phyloP scores from a whole-genome alignment of 768 basidiomycete species.

The Rubroboletus satanas region DNA sequence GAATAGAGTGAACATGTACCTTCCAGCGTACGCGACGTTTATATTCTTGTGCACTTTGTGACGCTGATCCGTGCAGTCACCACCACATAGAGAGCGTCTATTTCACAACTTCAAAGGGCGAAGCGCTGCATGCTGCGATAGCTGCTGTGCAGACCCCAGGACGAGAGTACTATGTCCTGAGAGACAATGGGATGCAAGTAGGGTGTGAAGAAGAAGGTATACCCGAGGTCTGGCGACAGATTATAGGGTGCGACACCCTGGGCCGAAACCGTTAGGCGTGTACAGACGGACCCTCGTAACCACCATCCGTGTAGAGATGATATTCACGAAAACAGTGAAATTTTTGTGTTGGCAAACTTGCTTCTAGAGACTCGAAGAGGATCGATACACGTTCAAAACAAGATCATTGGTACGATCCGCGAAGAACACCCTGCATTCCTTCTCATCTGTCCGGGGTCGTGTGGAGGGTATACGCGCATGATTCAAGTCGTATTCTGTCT shows the following conservation, averaged over 20 bases:
- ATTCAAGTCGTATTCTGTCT: no score
- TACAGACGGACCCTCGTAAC: no score
- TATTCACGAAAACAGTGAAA: no score
- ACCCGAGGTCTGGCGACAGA: constrained; percentile 53
- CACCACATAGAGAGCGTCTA: constrained; percentile 77
- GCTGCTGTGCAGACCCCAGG: constrained; percentile 68
- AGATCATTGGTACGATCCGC: background rate
- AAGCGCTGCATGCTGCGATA: constrained; percentile 54
- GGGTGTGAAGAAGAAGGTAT: constrained; percentile 76
- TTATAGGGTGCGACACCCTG: constrained; percentile 46
- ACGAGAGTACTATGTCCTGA: constrained; percentile 65
- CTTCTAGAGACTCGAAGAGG: background rate
- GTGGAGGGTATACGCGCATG: no score
- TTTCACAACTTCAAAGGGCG: constrained; percentile 43
- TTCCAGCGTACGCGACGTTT: constrained; percentile 53
- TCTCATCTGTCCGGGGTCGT: no score
- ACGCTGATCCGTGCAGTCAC: constrained; percentile 41
- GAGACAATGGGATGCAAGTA: constrained; percentile 74
- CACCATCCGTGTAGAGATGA: no score
- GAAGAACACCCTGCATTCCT: no score
- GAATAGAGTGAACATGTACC: constrained; percentile 53
- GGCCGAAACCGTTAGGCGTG: constrained; percentile 2
- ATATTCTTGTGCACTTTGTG: background rate
- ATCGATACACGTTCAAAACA: background rate
- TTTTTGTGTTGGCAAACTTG: no score